These are phyloP conservation scores for Raphanus hybrid DNA, from an alignment of 441 rosid genomes.

Conservation along the genomic window DNA sequence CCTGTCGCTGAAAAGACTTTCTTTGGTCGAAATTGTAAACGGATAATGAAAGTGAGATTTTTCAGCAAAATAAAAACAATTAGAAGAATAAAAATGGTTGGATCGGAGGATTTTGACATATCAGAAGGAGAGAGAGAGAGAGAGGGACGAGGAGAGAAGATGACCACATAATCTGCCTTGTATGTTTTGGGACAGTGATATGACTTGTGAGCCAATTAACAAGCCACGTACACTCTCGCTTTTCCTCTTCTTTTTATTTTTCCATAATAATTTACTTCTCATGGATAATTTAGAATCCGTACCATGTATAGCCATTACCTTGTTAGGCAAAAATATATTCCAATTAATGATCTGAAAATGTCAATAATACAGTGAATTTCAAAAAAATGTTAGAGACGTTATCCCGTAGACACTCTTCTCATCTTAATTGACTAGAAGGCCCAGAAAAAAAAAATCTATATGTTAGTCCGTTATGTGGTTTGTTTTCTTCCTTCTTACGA, in stretches of 20 bases:
- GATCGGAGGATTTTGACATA: conserved; percentile 33
- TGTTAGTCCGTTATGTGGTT: not conserved
- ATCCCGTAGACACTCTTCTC: too few species aligned
- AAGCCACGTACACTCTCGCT: conserved; percentile 44
- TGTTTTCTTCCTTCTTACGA: not conserved
- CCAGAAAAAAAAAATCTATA: not conserved
- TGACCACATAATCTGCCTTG: conserved; percentile 40
- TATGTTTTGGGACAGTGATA: conserved; percentile 23
- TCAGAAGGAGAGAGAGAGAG: conserved; percentile 11
- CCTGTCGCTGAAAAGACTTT: conserved; percentile 36
- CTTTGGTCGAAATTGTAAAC: conserved; percentile 36
- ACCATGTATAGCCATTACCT: too few species aligned
- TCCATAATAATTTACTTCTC: too few species aligned
- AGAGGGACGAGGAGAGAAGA: not conserved
- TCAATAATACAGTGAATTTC: too few species aligned
- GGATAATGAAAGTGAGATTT: conserved; percentile 42
- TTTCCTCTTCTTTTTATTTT: conserved; percentile 16
- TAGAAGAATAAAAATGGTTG: conserved; percentile 38
- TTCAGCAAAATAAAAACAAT: not conserved
- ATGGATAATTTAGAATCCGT: too few species aligned
- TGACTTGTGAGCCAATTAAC: conserved; percentile 41
- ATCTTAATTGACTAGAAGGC: too few species aligned
- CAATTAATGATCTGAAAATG: too few species aligned
- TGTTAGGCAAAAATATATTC: too few species aligned
- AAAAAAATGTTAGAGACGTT: too few species aligned